Percentiles rank a stretch among this genome's conserved stretches.
phyloP scores from a whole-genome alignment of 2,329 filamentous ascomycete genomes.

The Curvularia verruculosa region DNA sequence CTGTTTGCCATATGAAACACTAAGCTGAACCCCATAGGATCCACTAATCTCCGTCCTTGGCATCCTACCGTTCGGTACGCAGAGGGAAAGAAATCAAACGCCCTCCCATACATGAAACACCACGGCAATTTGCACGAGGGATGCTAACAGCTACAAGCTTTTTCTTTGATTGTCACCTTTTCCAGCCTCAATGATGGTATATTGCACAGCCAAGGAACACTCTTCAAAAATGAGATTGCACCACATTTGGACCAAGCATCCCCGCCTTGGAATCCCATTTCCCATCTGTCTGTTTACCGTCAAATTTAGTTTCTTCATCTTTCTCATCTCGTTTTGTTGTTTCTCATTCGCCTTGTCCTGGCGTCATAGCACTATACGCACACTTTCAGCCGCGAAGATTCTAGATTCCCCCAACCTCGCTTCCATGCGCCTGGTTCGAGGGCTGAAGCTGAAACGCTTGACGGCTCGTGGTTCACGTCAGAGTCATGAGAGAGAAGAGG shows the following conservation, averaged over 20 bases:
- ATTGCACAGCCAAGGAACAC: not conserved
- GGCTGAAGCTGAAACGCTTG: not conserved
- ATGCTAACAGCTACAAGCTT: not conserved
- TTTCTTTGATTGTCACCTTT: not conserved
- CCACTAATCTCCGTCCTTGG: conserved; percentile 2
- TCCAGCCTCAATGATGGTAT: not conserved
- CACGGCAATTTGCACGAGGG: not conserved
- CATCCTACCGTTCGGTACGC: not conserved
- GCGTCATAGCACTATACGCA: not conserved
- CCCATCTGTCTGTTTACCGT: not conserved
- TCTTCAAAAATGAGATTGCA: not conserved
- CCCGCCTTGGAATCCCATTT: not conserved
- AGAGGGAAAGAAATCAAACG: not conserved
- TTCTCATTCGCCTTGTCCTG: not conserved
- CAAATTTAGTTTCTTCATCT: not conserved
- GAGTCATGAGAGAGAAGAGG: not conserved
- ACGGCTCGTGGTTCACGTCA: not conserved
- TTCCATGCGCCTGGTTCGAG: not conserved
- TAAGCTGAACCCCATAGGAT: not conserved
- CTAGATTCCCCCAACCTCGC: not conserved
- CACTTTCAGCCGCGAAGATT: not conserved
- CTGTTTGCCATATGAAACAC: conserved; percentile 2
- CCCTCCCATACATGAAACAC: conserved; percentile 1
- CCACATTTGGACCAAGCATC: no score
- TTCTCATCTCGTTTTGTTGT: not conserved